Conservation (phyloP, 345 rosid species). For the Linum trigynum region DNA sequence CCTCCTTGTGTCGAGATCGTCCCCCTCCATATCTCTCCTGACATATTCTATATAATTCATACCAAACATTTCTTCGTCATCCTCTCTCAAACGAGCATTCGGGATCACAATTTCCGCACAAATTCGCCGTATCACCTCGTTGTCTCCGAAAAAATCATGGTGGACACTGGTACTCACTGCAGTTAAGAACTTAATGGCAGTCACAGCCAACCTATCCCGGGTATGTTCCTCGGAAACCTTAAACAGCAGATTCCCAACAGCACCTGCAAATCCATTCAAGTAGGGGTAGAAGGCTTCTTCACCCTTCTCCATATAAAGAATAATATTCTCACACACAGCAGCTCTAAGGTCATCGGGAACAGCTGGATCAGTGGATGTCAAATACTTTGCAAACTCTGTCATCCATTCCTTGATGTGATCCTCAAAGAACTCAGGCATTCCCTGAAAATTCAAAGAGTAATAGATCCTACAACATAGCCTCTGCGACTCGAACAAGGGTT, state of each 20-base stretch:
- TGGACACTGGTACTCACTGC: constrained; percentile 92
- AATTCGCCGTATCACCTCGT: constrained; percentile 67
- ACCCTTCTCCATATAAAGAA: constrained; percentile 86
- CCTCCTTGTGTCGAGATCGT: constrained; percentile 94
- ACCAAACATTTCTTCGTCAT: constrained; percentile 94
- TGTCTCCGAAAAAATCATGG: constrained; percentile 67
- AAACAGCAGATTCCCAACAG: constrained; percentile 78
- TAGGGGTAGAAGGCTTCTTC: constrained; percentile 80
- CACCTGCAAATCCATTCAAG: constrained; percentile 62
- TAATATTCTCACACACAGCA: constrained; percentile 89
- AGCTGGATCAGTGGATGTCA: constrained; percentile 46
- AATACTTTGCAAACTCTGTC: constrained; percentile 71
- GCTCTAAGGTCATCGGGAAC: constrained; percentile 70
- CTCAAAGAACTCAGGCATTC: constrained; percentile 88
- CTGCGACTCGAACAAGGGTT: constrained; percentile 71
- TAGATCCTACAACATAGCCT: constrained; percentile 82
- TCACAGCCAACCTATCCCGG: constrained; percentile 75
- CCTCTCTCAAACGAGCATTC: constrained; percentile 83
- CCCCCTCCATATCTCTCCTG: constrained; percentile 99
- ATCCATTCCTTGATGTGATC: constrained; percentile 95
- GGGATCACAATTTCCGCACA: constrained; percentile 90
- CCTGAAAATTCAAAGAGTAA: constrained; percentile 78
- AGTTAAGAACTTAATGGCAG: constrained; percentile 89
- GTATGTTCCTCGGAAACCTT: constrained; percentile 59
- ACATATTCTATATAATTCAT: constrained; percentile 93